Conservation (phyloP, 2,329 filamentous ascomycete species). For the Coleophoma cylindrospora region DNA sequence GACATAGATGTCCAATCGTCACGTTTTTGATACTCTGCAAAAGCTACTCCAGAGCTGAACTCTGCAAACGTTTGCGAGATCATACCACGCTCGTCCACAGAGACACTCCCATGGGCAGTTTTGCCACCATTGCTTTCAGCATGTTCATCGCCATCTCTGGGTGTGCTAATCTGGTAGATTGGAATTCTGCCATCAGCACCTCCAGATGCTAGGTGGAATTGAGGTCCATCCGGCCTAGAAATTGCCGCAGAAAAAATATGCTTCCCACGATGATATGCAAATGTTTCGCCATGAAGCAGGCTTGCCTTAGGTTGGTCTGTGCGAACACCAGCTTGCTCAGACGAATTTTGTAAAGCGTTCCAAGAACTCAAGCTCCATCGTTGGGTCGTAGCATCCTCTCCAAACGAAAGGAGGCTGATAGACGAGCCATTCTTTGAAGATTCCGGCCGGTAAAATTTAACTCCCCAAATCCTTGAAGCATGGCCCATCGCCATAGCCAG, state of each 20-base stretch:
- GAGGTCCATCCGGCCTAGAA: neutral
- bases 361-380: constrained; percentile 47
- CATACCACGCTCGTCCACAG: too few species aligned
- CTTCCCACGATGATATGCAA: constrained; percentile 73
- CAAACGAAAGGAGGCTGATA: constrained; percentile 67
- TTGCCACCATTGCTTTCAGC: too few species aligned
- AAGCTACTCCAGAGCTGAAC: too few species aligned
- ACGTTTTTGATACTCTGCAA: too few species aligned
- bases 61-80: too few species aligned
- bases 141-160: neutral
- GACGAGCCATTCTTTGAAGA: constrained; percentile 8
- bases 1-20: too few species aligned
- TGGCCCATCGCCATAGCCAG: constrained; percentile 81
- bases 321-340: neutral
- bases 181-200: constrained; percentile 75
- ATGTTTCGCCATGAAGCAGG: constrained; percentile 49
- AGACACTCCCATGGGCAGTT: neutral
- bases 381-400: constrained; percentile 77
- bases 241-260: constrained; percentile 80
- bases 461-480: constrained; percentile 81
- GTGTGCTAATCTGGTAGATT: constrained; percentile 22
- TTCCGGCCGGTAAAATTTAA: constrained; percentile 53
- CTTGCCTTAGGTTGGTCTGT: constrained; percentile 9
- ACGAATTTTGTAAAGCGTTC: neutral
- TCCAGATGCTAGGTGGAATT: constrained; percentile 52